Base-by-base conservation (phyloP, 116 monocot species). In the Dioscorea cayenensis region DNA sequence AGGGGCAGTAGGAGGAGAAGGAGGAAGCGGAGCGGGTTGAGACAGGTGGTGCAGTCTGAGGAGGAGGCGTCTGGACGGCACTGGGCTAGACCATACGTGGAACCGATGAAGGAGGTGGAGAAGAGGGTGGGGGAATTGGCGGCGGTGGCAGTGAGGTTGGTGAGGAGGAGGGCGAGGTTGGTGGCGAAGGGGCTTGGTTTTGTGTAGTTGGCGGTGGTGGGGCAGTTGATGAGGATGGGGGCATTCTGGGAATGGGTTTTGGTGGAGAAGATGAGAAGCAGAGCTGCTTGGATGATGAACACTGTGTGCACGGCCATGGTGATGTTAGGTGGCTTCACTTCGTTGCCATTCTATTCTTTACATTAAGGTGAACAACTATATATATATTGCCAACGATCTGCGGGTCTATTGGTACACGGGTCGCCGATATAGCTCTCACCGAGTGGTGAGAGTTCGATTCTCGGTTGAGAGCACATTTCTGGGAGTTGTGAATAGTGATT, bases 151-250 rank as follows among this genome's bases (percentile, higher is more conserved):
- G 55, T 55, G 55, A 55, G 55, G 55, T 5, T 55, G 55, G 3
- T 6, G n/a, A 55, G 55, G 55, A 55, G 55, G 55, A 16, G 55
- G 55, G 2, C 18, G 18, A 55, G 65, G 58, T 66, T 66, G 66
- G 28, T 20, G 19, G 49, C 12, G 51, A 66, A 66, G 65, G 65
- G 19, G 66, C 74, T 74, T 50, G 50, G 51, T 20, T 49, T 52
- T 0, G 65, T 66, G 74, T 65, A 74, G 55, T 74, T 74, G 19
- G 49, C 28, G 29, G 49, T 49, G 23, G 16, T n/a, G 36, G 22
- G 69, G 14, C 74, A 74, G 55, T n/a, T 55, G 55, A 19, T 5
- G n/a, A 55, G 55, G n/a, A n/a, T 55, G 55, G 55, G 55, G 1
- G 10, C 18, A 19, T 55, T 55, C n/a, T 55, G 55, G 55, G 55